Evolutionary conservation across 2,329 filamentous ascomycete genomes (phyloP).

Genomic region (Neonectria neomacrospora): DNA sequence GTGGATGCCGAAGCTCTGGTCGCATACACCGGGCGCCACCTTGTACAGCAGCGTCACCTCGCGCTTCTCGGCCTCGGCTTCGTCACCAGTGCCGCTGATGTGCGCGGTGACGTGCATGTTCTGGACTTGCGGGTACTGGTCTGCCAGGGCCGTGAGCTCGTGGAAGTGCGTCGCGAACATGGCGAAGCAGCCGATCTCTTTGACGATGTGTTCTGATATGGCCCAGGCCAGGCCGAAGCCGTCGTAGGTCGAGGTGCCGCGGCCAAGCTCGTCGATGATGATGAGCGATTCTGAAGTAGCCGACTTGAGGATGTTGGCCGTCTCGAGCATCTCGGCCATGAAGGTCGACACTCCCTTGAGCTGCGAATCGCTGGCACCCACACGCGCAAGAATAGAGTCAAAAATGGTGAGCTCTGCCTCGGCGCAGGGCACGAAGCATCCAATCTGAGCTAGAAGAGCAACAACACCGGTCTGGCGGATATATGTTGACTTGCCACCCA

Average conservation of each 20-base stretch:
- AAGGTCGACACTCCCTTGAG: conserved; percentile 98
- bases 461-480: conserved; percentile 98
- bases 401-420: conserved; percentile 95
- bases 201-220: conserved; percentile 96
- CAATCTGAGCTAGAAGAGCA: conserved; percentile 95
- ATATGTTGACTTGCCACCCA: conserved; percentile 99
- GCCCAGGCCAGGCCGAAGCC: conserved; percentile 99
- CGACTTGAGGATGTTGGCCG: conserved; percentile 96
- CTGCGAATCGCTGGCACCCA: conserved; percentile 95
- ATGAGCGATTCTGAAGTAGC: conserved; percentile 95
- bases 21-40: conserved; percentile 93
- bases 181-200: conserved; percentile 92
- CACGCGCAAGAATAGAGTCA: conserved; percentile 94
- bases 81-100: conserved; percentile 68
- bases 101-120: conserved; percentile 98
- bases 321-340: conserved; percentile 99
- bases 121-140: conserved; percentile 86
- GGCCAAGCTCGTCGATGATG: conserved; percentile 97
- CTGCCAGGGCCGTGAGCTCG: conserved; percentile 90
- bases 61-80: conserved; percentile 63
- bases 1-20: conserved; percentile 98
- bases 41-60: conserved; percentile 98
- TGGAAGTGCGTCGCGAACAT: conserved; percentile 99
- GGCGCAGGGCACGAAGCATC: conserved; percentile 93
- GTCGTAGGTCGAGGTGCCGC: conserved; percentile 97